Base-by-base conservation (phyloP, 768 basidiomycete species). In the Suillus luteus region DNA sequence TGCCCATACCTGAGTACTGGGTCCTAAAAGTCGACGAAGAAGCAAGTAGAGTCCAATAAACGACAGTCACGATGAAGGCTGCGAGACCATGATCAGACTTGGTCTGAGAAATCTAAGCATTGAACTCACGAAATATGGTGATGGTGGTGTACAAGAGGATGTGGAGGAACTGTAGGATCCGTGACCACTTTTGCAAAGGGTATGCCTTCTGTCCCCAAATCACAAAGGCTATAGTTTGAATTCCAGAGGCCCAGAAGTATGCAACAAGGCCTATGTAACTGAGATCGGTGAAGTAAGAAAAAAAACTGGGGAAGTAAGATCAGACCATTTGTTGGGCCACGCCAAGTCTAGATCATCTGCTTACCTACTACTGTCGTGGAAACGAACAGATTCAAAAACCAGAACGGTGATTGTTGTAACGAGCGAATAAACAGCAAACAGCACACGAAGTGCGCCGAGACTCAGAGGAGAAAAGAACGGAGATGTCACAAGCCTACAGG, bases 21-120 rank as follows among this genome's bases (percentile, higher is more conserved):
- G 77, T 78, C 2, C 27, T 54, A 65, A 88, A 85, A 0, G 82
- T 81, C 2, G 65, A 5, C 0, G 82, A 44, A 17, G 76, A 72
- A 2, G 85, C 67, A 6, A 90, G 76, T 12, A 90, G 71, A 0
- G 78, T 70, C 89, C 89, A 91, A 70, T 76, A 90, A 0, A 89
- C 85, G 33, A 82, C 73, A 0, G 88, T 88, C 2, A 90, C 87
- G 12, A 91, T 66, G 61, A 90, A 74, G 17, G 89, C 89, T 90
- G 62, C 51, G 31, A n/a, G 22, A 14, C 22, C 24, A 41, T 8
- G 54, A 17, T 40, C 27, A 52, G 62, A 33, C 15, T 31, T 37
- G 43, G 64, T 35, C 19, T n/a, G 7, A 15, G 11, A 41, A n/a
- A 43, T 46, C 14, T 2, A 58, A 49, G 37, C 11, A 8, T 35